A percentile compares a stretch with the other conserved stretches of the same genome.
phyloP scores from a whole-genome alignment of 495 filamentous ascomycete species.

The Neohortaea acidophila region DNA sequence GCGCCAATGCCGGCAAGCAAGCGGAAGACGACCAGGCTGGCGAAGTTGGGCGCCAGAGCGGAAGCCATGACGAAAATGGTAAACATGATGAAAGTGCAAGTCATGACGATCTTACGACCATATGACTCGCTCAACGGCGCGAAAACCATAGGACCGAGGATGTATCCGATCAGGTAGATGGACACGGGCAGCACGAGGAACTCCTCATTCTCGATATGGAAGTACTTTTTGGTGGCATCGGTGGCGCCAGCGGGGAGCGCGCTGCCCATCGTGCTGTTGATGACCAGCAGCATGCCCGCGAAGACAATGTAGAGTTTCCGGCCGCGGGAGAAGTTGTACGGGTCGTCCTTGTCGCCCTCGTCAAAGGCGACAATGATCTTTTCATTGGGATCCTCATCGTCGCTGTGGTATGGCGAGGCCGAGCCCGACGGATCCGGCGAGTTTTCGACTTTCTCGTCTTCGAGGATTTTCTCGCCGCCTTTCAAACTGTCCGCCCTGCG shows the following conservation, averaged over 20 bases:
- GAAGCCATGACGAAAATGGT: conserved; percentile 53
- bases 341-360: conserved; percentile 19
- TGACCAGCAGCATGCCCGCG: conserved; percentile 44
- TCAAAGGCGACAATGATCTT: conserved; percentile 18
- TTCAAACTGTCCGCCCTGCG: no score
- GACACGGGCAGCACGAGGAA: conserved; percentile 58
- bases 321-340: conserved; percentile 27
- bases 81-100: conserved; percentile 46
- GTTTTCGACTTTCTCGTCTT: conserved; percentile 17
- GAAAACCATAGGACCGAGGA: conserved; percentile 40
- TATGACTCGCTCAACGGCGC: conserved; percentile 28
- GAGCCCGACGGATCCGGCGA: conserved; percentile 11
- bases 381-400: neutral
- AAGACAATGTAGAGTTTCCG: conserved; percentile 44
- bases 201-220: conserved; percentile 39
- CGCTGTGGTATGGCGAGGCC: conserved; percentile 7
- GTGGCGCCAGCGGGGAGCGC: conserved; percentile 50
- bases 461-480: conserved; percentile 14
- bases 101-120: conserved; percentile 48
- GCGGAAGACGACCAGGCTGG: conserved; percentile 51
- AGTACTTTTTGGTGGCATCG: conserved; percentile 41
- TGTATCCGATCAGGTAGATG: conserved; percentile 57
- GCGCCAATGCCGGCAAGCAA: conserved; percentile 49
- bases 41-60: conserved; percentile 53
- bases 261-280: conserved; percentile 62